Percentiles rank a stretch among this genome's conserved stretches.
Evolutionary conservation across 2,329 filamentous ascomycete genomes (phyloP).

Genomic region (Fusarium papillatum): DNA sequence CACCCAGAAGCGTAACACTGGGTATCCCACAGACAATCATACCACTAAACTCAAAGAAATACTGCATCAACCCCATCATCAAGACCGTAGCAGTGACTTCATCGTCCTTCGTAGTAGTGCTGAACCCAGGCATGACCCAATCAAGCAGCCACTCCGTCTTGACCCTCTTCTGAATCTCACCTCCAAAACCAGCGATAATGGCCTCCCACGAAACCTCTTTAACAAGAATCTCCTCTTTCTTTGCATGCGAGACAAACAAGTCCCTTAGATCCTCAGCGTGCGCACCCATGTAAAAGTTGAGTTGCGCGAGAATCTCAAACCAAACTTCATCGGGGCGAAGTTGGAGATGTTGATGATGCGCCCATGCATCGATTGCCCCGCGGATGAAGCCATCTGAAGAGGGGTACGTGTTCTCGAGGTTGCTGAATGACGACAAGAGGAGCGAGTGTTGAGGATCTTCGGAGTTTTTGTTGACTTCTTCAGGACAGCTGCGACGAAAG

Average conservation of each 20-base stretch:
- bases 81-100: slow-evolving; percentile 56
- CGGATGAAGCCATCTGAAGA: slow-evolving; percentile 58
- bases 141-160: slow-evolving; percentile 55
- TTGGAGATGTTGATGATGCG: slow-evolving; percentile 61
- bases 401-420: slow-evolving; percentile 40
- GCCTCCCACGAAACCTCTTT: slow-evolving; percentile 40
- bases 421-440: slow-evolving; percentile 46
- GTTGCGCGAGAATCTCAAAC: slow-evolving; percentile 66
- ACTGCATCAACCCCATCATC: slow-evolving; percentile 60
- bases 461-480: slow-evolving; percentile 41
- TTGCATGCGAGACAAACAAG: slow-evolving; percentile 61
- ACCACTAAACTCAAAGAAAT: slow-evolving; percentile 54
- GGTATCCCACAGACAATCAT: slow-evolving; percentile 58
- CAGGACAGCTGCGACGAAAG: slow-evolving; percentile 49
- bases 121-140: slow-evolving; percentile 60
- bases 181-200: slow-evolving; percentile 50
- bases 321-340: slow-evolving; percentile 68
- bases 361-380: slow-evolving; percentile 62
- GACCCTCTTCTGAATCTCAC: slow-evolving; percentile 55
- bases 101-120: slow-evolving; percentile 55
- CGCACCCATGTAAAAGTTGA: slow-evolving; percentile 63
- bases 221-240: slow-evolving; percentile 55
- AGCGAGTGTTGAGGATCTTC: slow-evolving; percentile 38
- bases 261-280: slow-evolving; percentile 60
- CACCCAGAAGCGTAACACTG: slow-evolving; percentile 56